Evolutionary conservation across 495 filamentous ascomycete genomes (phyloP).

Genomic region (Penicillium bovifimosum): DNA sequence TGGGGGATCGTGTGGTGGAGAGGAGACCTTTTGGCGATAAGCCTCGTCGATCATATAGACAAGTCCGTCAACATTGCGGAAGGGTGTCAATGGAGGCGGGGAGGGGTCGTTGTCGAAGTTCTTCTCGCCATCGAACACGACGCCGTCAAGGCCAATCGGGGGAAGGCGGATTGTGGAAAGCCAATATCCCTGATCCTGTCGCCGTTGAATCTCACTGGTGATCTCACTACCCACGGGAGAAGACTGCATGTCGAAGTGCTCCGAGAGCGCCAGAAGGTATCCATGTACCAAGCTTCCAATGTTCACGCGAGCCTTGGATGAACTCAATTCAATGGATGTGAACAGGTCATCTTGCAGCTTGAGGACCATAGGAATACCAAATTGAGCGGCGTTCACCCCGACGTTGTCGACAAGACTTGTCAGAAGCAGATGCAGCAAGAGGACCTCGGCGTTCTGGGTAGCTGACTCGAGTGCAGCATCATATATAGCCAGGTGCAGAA

Average conservation of each 20-base stretch:
- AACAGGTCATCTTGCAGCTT: constrained; percentile 79
- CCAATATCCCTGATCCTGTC: constrained; percentile 70
- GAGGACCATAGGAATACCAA: constrained; percentile 81
- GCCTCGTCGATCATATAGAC: constrained; percentile 65
- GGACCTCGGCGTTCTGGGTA: constrained; percentile 63
- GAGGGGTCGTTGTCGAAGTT: constrained; percentile 8
- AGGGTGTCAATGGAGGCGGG: constrained; percentile 27
- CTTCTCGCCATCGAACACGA: constrained; percentile 27
- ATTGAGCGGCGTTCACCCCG: constrained; percentile 76
- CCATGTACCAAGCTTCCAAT: constrained; percentile 81
- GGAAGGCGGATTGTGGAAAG: constrained; percentile 57
- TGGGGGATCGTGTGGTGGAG: constrained; percentile 63
- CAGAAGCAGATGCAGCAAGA: constrained; percentile 70
- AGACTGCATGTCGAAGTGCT: constrained; percentile 71
- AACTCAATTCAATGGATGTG: constrained; percentile 46
- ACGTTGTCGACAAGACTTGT: constrained; percentile 65
- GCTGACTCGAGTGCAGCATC: constrained; percentile 72
- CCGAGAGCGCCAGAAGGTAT: constrained; percentile 73
- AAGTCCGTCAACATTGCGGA: constrained; percentile 47
- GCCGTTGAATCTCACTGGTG: constrained; percentile 65
- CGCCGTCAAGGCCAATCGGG: constrained; percentile 45
- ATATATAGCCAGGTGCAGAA: constrained; percentile 83
- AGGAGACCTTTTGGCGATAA: constrained; percentile 53
- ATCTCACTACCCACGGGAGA: constrained; percentile 62
- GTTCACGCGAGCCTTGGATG: constrained; percentile 60